A percentile compares a stretch with the other conserved stretches of the same genome.
Conservation (phyloP, 2,329 filamentous ascomycete genomes). For the Aureobasidium namibiae region DNA sequence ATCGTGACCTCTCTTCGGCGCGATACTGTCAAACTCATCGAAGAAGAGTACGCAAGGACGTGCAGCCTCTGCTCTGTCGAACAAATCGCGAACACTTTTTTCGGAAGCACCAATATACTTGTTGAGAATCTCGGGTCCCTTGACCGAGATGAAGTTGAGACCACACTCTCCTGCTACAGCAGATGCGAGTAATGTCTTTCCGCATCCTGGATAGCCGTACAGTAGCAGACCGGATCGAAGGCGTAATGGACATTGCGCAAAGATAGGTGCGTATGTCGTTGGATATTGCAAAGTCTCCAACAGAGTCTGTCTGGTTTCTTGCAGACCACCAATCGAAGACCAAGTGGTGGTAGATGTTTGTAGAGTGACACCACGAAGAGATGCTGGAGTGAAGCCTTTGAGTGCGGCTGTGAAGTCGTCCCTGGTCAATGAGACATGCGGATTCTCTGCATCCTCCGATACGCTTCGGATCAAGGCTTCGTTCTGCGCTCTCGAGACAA, state of each 20-base stretch:
- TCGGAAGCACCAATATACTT: slow-evolving; percentile 98
- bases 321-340: slow-evolving; percentile 80
- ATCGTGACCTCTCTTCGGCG: slow-evolving; percentile 93
- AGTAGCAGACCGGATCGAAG: slow-evolving; percentile 85
- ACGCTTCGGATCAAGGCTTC: slow-evolving; percentile 87
- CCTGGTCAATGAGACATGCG: slow-evolving; percentile 56
- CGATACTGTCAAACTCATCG: slow-evolving; percentile 97
- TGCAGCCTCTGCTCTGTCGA: slow-evolving; percentile 84
- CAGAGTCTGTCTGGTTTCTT: slow-evolving; percentile 78
- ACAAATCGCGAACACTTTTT: slow-evolving; percentile 90
- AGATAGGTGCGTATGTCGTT: slow-evolving; percentile 95
- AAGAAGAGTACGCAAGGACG: slow-evolving; percentile 95
- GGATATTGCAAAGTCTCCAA: slow-evolving; percentile 94
- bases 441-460: slow-evolving; percentile 26
- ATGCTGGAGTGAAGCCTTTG: slow-evolving; percentile 89
- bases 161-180: slow-evolving; percentile 97
- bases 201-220: slow-evolving; percentile 92
- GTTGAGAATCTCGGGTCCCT: slow-evolving; percentile 95
- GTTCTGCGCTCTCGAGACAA: slow-evolving; percentile 80
- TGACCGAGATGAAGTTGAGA: slow-evolving; percentile 96
- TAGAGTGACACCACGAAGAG: slow-evolving; percentile 85
- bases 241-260: slow-evolving; percentile 90
- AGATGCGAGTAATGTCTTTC: slow-evolving; percentile 90
- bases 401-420: slow-evolving; percentile 77
- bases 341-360: slow-evolving; percentile 92